Evolutionary conservation across 805 yeast species (phyloP).

Genomic region (Kurtzmaniella fragi): DNA sequence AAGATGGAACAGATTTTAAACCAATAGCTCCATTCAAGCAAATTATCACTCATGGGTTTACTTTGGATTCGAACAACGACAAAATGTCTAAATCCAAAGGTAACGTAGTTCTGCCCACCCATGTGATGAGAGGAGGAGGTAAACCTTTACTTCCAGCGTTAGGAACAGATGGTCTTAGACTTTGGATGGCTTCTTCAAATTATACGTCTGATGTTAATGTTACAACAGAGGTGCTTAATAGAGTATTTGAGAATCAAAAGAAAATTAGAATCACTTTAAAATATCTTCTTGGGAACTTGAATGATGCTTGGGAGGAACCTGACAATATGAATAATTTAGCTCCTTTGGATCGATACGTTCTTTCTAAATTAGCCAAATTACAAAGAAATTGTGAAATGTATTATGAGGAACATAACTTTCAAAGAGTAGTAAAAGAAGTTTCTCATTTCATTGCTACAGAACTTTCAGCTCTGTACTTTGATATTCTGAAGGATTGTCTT

Average conservation of each 20-base stretch:
- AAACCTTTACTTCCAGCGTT: conserved; percentile 48
- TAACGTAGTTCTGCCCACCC: conserved; percentile 66
- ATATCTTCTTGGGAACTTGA: conserved; percentile 75
- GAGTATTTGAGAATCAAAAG: conserved; percentile 75
- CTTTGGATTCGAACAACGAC: conserved; percentile 75
- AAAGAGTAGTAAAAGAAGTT: conserved; percentile 61
- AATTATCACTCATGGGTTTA: conserved; percentile 90
- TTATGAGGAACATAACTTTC: conserved; percentile 60
- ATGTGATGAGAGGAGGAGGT: conserved; percentile 58
- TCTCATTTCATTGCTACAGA: conserved; percentile 70
- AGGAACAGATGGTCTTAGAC: conserved; percentile 87
- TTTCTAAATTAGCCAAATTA: conserved; percentile 50
- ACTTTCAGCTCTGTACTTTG: conserved; percentile 81
- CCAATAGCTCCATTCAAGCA: conserved; percentile 57
- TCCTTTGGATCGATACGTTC: conserved; percentile 56
- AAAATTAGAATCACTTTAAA: conserved; percentile 79
- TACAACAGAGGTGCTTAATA: conserved; percentile 64
- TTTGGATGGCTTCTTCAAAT: conserved; percentile 88
- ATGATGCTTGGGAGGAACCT: conserved; percentile 29
- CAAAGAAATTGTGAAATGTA: conserved; percentile 34
- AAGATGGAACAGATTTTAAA: conserved; percentile 28
- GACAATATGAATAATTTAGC: conserved; percentile 16
- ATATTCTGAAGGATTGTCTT: conserved; percentile 75
- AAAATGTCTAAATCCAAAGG: conserved; percentile 96
- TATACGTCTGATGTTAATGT: conserved; percentile 76